These are phyloP conservation scores for Collybiopsis luxurians DNA, from an alignment of 768 basidiomycete species.

Conservation along the genomic window DNA sequence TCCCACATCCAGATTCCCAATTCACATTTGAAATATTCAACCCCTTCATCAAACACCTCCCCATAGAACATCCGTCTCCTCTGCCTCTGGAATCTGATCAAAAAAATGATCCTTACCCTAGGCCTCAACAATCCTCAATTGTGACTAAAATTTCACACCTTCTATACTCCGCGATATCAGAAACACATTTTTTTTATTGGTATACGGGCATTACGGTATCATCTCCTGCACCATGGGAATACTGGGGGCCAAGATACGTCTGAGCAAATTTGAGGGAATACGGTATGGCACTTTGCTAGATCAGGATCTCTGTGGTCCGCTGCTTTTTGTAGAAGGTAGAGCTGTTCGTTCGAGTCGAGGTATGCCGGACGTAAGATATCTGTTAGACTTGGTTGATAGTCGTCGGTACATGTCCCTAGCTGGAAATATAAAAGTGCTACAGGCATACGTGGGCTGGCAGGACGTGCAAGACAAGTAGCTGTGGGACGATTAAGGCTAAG, in stretches of 20 bases:
- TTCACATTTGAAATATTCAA: too few relatives aligned
- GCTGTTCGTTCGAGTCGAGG: not conserved
- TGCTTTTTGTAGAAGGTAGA: not conserved
- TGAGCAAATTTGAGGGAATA: conserved; percentile 47
- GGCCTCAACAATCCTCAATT: not conserved
- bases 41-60: not conserved
- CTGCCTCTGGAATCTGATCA: not conserved
- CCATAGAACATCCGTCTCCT: conserved; percentile 2
- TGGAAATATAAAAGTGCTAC: conserved; percentile 2
- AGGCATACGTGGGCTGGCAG: conserved; percentile 1
- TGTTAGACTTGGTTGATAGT: not conserved
- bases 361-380: not conserved
- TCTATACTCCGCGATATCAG: conserved; percentile 25
- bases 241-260: conserved; percentile 41
- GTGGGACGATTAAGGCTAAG: not conserved
- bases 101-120: conserved; percentile 7
- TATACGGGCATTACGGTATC: conserved; percentile 40
- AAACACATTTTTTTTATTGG: conserved; percentile 38
- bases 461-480: not conserved
- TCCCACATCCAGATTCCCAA: too few relatives aligned
- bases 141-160: conserved; percentile 22
- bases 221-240: conserved; percentile 46
- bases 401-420: not conserved
- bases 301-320: conserved; percentile 11
- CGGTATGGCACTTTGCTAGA: conserved; percentile 23